These are phyloP conservation scores for Lonicera japonica DNA, from an alignment of 129 eudicot species.

Conservation along the genomic window DNA sequence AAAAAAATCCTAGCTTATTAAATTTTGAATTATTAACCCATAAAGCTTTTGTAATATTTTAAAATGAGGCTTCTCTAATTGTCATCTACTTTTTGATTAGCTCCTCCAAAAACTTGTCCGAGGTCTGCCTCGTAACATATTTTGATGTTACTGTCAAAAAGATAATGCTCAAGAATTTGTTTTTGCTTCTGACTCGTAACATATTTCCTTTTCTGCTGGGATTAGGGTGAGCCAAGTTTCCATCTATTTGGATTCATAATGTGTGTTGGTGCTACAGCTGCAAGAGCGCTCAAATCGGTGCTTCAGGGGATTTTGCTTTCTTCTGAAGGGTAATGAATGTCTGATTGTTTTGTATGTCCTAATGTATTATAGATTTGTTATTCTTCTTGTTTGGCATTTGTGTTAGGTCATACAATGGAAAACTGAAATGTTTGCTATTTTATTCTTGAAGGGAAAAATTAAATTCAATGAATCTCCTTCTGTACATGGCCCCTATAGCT, in stretches of 20 bases:
- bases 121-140: too few species aligned
- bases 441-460: slow-evolving; percentile 57
- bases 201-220: not conserved
- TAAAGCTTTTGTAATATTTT: too few species aligned
- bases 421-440: slow-evolving; percentile 5
- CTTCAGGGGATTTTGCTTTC: slow-evolving; percentile 81
- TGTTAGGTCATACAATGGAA: not conserved
- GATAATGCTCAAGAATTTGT: not conserved
- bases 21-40: too few species aligned
- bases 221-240: slow-evolving; percentile 78
- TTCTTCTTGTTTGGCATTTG: slow-evolving; percentile 3
- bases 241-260: slow-evolving; percentile 73
- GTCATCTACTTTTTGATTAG: too few species aligned
- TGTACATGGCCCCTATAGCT: slow-evolving; percentile 99
- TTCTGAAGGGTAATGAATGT: slow-evolving; percentile 56
- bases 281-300: slow-evolving; percentile 82
- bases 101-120: too few species aligned
- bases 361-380: not conserved
- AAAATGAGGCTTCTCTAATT: too few species aligned
- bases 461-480: slow-evolving; percentile 92
- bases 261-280: slow-evolving; percentile 95
- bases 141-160: not conserved
- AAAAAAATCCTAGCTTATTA: too few species aligned
- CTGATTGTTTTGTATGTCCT: not conserved
- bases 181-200: slow-evolving; percentile 7